Percentiles rank a stretch among this genome's conserved stretches.
These are phyloP conservation scores for Murraya paniculata DNA, from an alignment of 345 rosid species.

Conservation along the genomic window DNA sequence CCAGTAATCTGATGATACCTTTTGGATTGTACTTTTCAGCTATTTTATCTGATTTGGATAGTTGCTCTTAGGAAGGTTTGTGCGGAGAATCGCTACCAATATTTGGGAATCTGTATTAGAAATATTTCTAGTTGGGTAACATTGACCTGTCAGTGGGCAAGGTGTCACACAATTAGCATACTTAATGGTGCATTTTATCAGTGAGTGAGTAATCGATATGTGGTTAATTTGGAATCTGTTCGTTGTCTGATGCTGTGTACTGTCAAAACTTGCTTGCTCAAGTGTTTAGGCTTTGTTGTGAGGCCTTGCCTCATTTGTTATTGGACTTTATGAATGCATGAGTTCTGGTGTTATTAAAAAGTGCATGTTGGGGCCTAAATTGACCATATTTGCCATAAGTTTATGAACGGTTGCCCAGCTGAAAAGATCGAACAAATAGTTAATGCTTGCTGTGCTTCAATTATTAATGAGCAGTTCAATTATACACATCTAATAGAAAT, in stretches of 20 bases:
- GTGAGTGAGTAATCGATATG: neutral
- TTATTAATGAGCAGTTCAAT: neutral
- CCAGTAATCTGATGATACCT: neutral
- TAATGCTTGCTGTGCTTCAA: neutral
- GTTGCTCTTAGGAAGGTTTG: neutral
- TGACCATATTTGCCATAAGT: neutral
- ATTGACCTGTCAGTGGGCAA: neutral
- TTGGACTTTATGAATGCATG: neutral
- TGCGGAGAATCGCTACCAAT: neutral
- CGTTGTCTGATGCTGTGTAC: neutral
- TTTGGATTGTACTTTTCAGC: neutral
- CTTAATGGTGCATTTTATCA: neutral
- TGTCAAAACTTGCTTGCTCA: neutral
- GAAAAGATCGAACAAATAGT: neutral
- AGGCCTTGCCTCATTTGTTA: neutral
- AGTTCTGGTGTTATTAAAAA: neutral
- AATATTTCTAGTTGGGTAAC: neutral
- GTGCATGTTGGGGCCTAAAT: neutral
- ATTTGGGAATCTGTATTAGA: neutral
- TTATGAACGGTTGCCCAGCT: neutral
- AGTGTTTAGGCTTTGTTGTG: neutral
- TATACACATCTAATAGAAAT: neutral
- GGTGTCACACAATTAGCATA: neutral
- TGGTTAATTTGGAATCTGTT: neutral
- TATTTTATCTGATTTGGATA: neutral